These are phyloP conservation scores for Stephania japonica DNA, from an alignment of 164 flowering plant genomes.

Conservation along the genomic window DNA sequence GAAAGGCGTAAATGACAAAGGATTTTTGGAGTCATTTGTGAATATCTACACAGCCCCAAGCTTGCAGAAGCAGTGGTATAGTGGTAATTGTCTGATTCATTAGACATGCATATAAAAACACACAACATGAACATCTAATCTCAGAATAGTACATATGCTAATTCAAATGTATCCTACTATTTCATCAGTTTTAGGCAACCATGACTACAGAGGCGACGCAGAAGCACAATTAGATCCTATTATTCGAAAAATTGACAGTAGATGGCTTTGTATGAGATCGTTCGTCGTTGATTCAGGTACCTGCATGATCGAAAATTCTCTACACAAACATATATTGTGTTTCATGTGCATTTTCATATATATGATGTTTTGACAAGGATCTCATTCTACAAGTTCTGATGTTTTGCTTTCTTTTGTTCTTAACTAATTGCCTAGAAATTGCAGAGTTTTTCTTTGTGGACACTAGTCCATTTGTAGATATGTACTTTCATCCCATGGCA, in stretches of 20 bases:
- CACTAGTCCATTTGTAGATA: conserved; percentile 25
- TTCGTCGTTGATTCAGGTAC: conserved; percentile 40
- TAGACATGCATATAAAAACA: neutral
- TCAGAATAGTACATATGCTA: neutral
- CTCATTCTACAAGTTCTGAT: no score
- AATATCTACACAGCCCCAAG: conserved; percentile 57
- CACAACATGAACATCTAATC: neutral
- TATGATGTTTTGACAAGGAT: no score
- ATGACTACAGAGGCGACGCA: conserved; percentile 84
- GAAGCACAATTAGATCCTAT: conserved; percentile 67
- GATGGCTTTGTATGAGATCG: conserved; percentile 85
- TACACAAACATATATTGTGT: neutral
- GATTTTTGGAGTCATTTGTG: conserved; percentile 55
- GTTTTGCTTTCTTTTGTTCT: neutral
- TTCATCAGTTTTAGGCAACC: conserved; percentile 80
- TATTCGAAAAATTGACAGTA: conserved; percentile 45
- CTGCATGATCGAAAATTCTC: neutral
- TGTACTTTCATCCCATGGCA: conserved; percentile 5
- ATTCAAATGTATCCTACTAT: neutral
- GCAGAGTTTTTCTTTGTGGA: conserved; percentile 26
- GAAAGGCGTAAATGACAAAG: conserved; percentile 41
- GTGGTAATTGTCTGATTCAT: neutral
- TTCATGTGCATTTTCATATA: neutral
- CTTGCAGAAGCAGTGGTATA: conserved; percentile 67
- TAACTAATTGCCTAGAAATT: conserved; percentile 18